phyloP scores from a whole-genome alignment of 306 rosid genomes.

The Dryas drummondii region DNA sequence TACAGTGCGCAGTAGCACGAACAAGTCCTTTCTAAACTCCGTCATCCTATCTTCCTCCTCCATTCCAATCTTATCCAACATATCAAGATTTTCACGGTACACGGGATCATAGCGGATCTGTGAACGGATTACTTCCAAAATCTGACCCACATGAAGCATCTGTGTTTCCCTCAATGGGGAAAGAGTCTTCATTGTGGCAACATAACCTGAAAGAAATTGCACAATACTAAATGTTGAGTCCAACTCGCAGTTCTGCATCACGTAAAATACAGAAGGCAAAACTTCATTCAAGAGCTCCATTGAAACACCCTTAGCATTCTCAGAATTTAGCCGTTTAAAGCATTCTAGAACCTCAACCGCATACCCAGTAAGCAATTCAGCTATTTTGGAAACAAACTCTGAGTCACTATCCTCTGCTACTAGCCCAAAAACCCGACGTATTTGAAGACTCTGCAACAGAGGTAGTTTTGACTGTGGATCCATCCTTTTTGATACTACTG shows the following conservation, averaged over 20 bases:
- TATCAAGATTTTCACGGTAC: conserved; percentile 67
- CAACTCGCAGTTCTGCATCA: conserved; percentile 75
- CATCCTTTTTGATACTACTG: conserved; percentile 87
- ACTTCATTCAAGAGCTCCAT: conserved; percentile 76
- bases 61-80: conserved; percentile 78
- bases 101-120: conserved; percentile 69
- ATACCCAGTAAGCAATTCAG: conserved; percentile 79
- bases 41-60: conserved; percentile 93
- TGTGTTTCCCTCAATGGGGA: conserved; percentile 69
- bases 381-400: conserved; percentile 62
- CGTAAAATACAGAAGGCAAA: conserved; percentile 76
- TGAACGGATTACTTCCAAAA: conserved; percentile 76
- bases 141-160: conserved; percentile 72
- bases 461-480: conserved; percentile 67
- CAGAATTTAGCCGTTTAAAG: conserved; percentile 76
- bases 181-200: conserved; percentile 67
- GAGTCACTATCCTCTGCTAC: conserved; percentile 59
- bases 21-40: conserved; percentile 86
- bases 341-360: conserved; percentile 84
- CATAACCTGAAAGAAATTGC: conserved; percentile 82
- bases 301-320: conserved; percentile 64
- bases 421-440: conserved; percentile 65
- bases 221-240: conserved; percentile 75
- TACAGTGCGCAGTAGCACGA: conserved; percentile 60
- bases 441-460: conserved; percentile 78